These are phyloP conservation scores for Letharia columbiana DNA, from an alignment of 495 filamentous ascomycete genomes.

Conservation along the genomic window DNA sequence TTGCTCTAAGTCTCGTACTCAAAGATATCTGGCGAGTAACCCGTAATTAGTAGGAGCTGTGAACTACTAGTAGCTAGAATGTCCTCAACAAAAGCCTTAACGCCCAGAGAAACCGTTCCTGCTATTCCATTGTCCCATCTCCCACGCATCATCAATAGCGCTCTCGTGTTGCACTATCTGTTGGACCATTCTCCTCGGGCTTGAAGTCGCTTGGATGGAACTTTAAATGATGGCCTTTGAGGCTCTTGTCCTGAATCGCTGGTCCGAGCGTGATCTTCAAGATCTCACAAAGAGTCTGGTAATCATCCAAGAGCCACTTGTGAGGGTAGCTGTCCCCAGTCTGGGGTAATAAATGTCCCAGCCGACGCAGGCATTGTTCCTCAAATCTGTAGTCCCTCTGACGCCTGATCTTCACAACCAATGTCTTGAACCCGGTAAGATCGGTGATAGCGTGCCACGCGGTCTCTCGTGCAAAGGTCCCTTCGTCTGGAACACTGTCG, in stretches of 20 bases:
- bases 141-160: neutral
- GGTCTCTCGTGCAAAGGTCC: neutral
- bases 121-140: neutral
- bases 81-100: neutral
- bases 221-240: neutral
- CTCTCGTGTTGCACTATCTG: neutral
- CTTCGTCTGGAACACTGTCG: neutral
- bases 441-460: neutral
- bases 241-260: neutral
- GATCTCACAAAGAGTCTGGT: neutral
- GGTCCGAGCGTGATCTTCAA: neutral
- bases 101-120: neutral
- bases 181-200: neutral
- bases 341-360: no score
- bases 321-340: no score
- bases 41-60: no score
- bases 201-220: neutral
- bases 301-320: neutral
- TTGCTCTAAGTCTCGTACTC: no score
- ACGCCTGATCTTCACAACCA: neutral
- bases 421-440: neutral
- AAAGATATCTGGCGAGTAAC: no score
- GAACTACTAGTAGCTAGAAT: no score
- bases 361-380: neutral
- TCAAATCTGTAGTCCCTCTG: neutral